Percentiles rank a stretch among this genome's conserved stretches.
phyloP scores from a whole-genome alignment of 352 stramenopile genomes.

The Aphanomyces invadans region DNA sequence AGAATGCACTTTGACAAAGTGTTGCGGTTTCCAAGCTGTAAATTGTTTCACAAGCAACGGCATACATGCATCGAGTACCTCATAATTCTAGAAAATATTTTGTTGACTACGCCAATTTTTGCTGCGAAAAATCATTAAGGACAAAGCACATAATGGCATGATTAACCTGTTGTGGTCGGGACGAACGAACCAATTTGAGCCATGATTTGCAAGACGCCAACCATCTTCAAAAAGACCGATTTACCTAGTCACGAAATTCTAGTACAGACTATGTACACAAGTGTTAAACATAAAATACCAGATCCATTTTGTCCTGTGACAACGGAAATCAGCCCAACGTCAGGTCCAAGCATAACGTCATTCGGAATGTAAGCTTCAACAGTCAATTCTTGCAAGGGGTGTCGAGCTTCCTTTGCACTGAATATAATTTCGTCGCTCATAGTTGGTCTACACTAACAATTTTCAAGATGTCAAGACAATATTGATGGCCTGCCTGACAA shows the following conservation, averaged over 20 bases:
- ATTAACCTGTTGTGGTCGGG: constrained; percentile 54
- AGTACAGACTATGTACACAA: no score
- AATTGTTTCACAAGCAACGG: constrained; percentile 17
- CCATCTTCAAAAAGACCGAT: constrained; percentile 81
- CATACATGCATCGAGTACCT: constrained; percentile 36
- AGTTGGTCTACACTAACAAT: no score
- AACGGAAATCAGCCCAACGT: constrained; percentile 44
- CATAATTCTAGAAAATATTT: constrained; percentile 76
- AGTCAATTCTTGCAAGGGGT: constrained; percentile 77
- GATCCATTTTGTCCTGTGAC: constrained; percentile 82
- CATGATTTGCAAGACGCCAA: constrained; percentile 79
- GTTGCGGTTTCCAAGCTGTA: constrained; percentile 63
- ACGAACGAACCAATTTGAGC: constrained; percentile 78
- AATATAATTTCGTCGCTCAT: constrained; percentile 46
- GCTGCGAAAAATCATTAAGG: constrained; percentile 29
- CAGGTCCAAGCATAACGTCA: constrained; percentile 41
- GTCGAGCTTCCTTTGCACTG: constrained; percentile 48
- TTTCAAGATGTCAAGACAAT: no score
- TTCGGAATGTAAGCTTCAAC: constrained; percentile 82
- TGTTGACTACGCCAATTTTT: constrained; percentile 60
- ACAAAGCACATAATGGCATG: background rate
- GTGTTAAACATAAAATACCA: no score
- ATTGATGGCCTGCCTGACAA: constrained; percentile 40
- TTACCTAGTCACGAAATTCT: constrained; percentile 45
- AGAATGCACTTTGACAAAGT: constrained; percentile 78